Evolutionary conservation across 177 flowering plant species (phyloP), one percentile per base, ranked within the genome.

Genomic region (Vitis hybrid): DNA sequence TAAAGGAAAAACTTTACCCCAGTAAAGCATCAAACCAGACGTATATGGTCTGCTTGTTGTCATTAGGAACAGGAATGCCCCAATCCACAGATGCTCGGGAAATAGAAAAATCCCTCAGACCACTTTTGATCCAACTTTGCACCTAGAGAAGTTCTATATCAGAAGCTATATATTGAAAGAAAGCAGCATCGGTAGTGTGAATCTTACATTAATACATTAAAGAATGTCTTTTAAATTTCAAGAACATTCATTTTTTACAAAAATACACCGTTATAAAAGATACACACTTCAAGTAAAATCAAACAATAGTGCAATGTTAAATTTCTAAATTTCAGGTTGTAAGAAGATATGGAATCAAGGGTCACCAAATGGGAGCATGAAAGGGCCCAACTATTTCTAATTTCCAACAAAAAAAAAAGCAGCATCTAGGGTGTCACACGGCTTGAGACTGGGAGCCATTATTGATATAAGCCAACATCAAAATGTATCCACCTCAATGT

Each of bases 1-100:
- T 1, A 70, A 38, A 62, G 24, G 60, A 11, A 69, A 52, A 66
- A 67, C 5, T 18, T 67, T 92, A 95, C 98, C 99, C 99, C 64
- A 95, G 76, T 62, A 95, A 80, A 65, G 98, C 97, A 81, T 95
- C 99, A 85, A 95, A 95, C 99, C 99, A 95, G 62, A 91, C 97
- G 81, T 95, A 95, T 59, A 95, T 87, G 4, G 97, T 92, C 78
- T 95, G 98, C 68, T 82, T 90, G 9, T 80, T 52, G 70, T 95
- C 97, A 79, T 84, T 84, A 72, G 98, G 98, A 71, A 91, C 97
- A 31, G 89, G 90, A 64, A 95, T 95, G 44, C 98, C 99, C 99
- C 99, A 95, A 52, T 90, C 92, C 57, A 95, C 96, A 56, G 87
- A 81, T 71, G 97, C 94, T 55, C 99, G 87, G 17, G 99, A 91